Conservation (phyloP, 1,284 basidiomycete genomes). For the Apiotrichum mycotoxinovorans region DNA sequence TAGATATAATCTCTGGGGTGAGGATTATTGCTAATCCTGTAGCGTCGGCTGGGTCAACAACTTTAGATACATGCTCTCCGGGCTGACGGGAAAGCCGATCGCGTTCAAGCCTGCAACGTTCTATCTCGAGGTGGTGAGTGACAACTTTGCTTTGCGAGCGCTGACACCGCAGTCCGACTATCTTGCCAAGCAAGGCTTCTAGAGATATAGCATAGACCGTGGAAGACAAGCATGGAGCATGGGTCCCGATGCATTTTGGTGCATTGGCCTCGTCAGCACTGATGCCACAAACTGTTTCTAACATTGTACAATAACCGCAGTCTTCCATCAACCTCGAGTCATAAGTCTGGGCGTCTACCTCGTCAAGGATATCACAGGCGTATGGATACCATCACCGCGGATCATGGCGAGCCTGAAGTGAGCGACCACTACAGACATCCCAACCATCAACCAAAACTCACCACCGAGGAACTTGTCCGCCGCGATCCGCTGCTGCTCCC, state of each 20-base stretch:
- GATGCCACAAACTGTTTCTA: neutral
- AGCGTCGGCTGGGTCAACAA: slow-evolving; percentile 54
- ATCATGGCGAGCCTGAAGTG: neutral
- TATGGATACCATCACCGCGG: too few relatives aligned
- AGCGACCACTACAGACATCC: too few relatives aligned
- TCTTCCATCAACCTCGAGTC: too few relatives aligned
- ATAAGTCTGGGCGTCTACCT: too few relatives aligned
- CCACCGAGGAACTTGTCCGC: slow-evolving; percentile 44
- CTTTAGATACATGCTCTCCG: slow-evolving; percentile 74
- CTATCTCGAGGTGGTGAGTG: slow-evolving; percentile 67
- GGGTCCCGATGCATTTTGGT: neutral
- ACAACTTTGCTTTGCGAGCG: neutral
- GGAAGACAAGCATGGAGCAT: too few relatives aligned
- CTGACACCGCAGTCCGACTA: slow-evolving; percentile 39
- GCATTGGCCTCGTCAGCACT: too few relatives aligned
- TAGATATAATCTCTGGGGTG: neutral
- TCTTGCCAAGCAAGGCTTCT: slow-evolving; percentile 47
- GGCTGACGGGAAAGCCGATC: slow-evolving; percentile 80
- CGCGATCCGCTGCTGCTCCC: slow-evolving; percentile 33
- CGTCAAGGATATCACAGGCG: too few relatives aligned
- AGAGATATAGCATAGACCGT: too few relatives aligned
- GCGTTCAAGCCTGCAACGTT: slow-evolving; percentile 84
- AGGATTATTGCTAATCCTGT: neutral
- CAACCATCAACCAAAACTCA: neutral
- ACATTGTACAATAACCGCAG: neutral